phyloP scores from a whole-genome alignment of 495 filamentous ascomycete species.

The Penicillium antarcticum region DNA sequence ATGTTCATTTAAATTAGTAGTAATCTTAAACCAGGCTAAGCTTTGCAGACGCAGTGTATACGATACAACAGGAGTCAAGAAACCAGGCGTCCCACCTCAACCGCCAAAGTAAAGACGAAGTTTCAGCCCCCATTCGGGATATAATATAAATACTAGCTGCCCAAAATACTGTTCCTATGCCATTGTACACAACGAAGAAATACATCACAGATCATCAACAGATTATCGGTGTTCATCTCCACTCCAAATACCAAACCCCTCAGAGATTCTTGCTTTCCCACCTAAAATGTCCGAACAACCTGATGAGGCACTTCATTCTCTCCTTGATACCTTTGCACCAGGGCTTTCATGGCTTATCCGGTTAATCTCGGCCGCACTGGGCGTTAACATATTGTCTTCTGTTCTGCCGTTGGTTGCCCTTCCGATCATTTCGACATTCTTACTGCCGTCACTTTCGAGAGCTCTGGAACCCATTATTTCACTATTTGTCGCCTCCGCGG shows the following conservation, averaged over 20 bases:
- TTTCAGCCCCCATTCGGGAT: no score
- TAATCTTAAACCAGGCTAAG: no score
- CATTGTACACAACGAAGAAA: no score
- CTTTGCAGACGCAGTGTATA: no score
- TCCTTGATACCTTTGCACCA: slow-evolving; percentile 1
- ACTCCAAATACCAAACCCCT: neutral
- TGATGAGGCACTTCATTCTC: neutral
- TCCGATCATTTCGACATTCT: neutral
- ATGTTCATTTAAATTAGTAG: no score
- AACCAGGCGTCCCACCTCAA: no score
- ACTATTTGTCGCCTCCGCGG: neutral
- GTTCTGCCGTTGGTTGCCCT: neutral
- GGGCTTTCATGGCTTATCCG: neutral
- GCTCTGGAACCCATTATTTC: neutral
- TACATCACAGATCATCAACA: neutral
- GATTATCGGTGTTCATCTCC: neutral
- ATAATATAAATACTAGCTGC: no score
- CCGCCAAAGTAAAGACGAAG: no score
- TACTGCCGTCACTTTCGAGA: neutral
- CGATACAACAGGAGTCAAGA: no score
- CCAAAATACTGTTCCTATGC: no score
- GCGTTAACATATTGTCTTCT: neutral
- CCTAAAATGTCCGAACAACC: neutral
- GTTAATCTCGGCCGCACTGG: neutral
- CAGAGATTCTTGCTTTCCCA: neutral